A percentile compares a stretch with the other conserved stretches of the same genome.
phyloP scores from a whole-genome alignment of 1,139 yeast species.

The Geotrichum siamense region DNA sequence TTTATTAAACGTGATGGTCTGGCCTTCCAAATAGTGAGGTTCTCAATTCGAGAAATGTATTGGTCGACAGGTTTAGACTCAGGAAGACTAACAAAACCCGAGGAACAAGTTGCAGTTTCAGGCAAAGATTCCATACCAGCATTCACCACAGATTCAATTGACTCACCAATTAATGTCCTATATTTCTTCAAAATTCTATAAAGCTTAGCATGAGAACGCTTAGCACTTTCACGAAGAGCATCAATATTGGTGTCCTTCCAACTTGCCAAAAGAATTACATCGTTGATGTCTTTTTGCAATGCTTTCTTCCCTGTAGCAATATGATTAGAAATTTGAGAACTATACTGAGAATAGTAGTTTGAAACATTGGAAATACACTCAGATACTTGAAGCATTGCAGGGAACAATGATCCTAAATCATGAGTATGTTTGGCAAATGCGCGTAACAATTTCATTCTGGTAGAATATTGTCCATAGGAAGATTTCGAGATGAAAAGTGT shows the following conservation, averaged over 20 bases:
- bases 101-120: conserved; percentile 20
- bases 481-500: conserved; percentile 71
- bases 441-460: conserved; percentile 50
- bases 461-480: conserved; percentile 61
- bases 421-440: conserved; percentile 53
- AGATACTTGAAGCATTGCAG: conserved; percentile 24
- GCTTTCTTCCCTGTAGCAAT: conserved; percentile 44
- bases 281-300: conserved; percentile 73
- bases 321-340: conserved; percentile 41
- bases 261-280: conserved; percentile 80
- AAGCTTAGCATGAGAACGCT: conserved; percentile 74
- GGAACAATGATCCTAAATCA: conserved; percentile 15
- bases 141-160: conserved; percentile 46
- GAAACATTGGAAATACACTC: conserved; percentile 56
- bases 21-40: conserved; percentile 43
- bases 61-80: conserved; percentile 16
- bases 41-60: conserved; percentile 24
- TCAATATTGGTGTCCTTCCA: conserved; percentile 96
- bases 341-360: conserved; percentile 61
- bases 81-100: conserved; percentile 7
- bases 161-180: conserved; percentile 52
- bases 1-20: conserved; percentile 54
- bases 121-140: conserved; percentile 14
- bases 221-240: conserved; percentile 89
- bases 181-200: conserved; percentile 82